Conservation (phyloP, 805 yeast species). For the Wickerhamiella kurtzmanii region DNA sequence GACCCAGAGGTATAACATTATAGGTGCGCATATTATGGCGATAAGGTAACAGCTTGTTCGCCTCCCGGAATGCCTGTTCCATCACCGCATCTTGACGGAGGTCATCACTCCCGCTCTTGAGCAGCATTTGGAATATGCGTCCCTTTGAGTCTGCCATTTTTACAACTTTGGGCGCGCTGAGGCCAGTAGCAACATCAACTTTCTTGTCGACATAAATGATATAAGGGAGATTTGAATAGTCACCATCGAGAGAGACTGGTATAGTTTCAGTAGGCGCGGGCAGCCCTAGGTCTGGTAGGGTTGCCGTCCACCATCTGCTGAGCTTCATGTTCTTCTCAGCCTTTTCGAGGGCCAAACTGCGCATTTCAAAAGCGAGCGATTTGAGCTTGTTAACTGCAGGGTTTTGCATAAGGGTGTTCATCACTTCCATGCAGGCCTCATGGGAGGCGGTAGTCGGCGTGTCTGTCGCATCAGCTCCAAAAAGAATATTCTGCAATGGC, state of each 20-base stretch:
- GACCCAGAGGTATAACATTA: slow-evolving; percentile 80
- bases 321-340: too few species aligned
- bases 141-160: slow-evolving; percentile 48
- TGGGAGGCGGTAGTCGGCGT: too few species aligned
- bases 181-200: slow-evolving; percentile 65
- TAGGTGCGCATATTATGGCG: slow-evolving; percentile 53
- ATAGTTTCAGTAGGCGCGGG: slow-evolving; percentile 57
- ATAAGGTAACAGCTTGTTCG: slow-evolving; percentile 37
- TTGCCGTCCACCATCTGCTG: too few species aligned
- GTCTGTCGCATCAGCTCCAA: not conserved
- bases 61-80: slow-evolving; percentile 92
- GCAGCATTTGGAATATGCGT: slow-evolving; percentile 38
- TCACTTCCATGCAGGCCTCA: too few species aligned
- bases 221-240: slow-evolving; percentile 35
- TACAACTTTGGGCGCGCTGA: slow-evolving; percentile 77
- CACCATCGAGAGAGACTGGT: slow-evolving; percentile 31
- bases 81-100: slow-evolving; percentile 90
- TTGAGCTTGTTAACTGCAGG: too few species aligned
- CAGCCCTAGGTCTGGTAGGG: too few species aligned
- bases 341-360: too few species aligned
- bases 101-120: slow-evolving; percentile 76
- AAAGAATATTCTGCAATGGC: slow-evolving; percentile 10
- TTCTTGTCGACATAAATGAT: slow-evolving; percentile 34
- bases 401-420: too few species aligned
- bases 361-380: too few species aligned